A percentile compares a stretch with the other conserved stretches of the same genome.
Evolutionary conservation across 495 filamentous ascomycete genomes (phyloP).

Genomic region (Staphylotrichum longicolle): DNA sequence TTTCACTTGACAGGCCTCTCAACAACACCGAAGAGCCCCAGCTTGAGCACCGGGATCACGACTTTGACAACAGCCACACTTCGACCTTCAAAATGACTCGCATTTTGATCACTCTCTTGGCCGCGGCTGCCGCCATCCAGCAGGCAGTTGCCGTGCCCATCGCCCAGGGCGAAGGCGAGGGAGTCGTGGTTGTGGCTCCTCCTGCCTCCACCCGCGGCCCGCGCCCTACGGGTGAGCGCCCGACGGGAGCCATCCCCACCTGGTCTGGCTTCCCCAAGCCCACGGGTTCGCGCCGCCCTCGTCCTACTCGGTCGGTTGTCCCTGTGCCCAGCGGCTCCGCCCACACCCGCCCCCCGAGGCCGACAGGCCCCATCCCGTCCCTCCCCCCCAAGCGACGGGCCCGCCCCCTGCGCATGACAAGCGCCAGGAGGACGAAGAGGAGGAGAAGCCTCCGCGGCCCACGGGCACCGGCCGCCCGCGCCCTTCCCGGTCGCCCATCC

Average conservation of each 20-base stretch:
- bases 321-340: not conserved
- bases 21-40: not conserved
- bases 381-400: constrained; percentile 4
- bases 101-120: constrained; percentile 21
- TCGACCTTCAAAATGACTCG: constrained; percentile 24
- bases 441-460: not conserved
- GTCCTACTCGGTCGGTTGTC: constrained; percentile 1
- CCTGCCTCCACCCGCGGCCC: not conserved
- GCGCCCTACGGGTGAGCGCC: not conserved
- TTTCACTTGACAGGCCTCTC: not conserved
- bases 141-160: constrained; percentile 18
- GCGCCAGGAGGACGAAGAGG: not conserved
- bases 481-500: not conserved
- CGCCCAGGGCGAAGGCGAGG: constrained; percentile 16
- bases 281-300: constrained; percentile 2
- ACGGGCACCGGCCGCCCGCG: not conserved
- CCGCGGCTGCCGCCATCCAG: constrained; percentile 25
- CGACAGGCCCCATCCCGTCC: constrained; percentile 8
- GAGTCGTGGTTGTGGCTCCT: not conserved
- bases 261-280: not conserved
- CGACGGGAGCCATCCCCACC: not conserved
- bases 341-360: not conserved
- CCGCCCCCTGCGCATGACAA: not conserved
- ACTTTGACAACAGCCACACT: not conserved
- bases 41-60: not conserved